Conservation (phyloP, 2,329 filamentous ascomycete genomes). For the Fusarium sp. region DNA sequence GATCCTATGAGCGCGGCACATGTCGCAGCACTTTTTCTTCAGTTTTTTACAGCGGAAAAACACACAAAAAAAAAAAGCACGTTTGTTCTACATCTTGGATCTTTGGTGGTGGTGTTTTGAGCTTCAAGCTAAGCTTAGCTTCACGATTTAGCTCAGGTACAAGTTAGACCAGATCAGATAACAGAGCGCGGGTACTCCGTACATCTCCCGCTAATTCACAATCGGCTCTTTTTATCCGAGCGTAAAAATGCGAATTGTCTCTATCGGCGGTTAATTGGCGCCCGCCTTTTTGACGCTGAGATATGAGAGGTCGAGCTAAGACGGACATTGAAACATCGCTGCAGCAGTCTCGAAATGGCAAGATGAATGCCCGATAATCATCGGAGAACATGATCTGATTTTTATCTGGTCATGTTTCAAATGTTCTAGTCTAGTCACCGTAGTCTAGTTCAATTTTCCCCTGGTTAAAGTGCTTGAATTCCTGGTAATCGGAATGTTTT, state of each 20-base stretch:
- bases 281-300: not conserved
- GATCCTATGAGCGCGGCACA: not conserved
- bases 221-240: not conserved
- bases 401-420: not conserved
- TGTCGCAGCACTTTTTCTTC: not conserved
- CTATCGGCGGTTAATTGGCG: not conserved
- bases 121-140: not conserved
- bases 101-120: not conserved
- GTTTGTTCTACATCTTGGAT: not conserved
- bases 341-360: not conserved
- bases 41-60: accelerated
- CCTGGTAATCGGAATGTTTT: not conserved
- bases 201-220: not conserved
- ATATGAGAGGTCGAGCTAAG: not conserved
- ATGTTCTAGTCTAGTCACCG: not conserved
- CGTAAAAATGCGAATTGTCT: not conserved
- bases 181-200: not conserved
- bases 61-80: no score
- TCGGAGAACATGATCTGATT: not conserved
- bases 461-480: no score
- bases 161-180: not conserved
- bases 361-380: not conserved
- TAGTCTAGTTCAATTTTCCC: no score
- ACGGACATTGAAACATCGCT: not conserved
- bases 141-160: not conserved